Evolutionary conservation across 768 basidiomycete species (phyloP), one percentile per base, ranked within the genome.

Genomic region (Rhodotorula diobovata): DNA sequence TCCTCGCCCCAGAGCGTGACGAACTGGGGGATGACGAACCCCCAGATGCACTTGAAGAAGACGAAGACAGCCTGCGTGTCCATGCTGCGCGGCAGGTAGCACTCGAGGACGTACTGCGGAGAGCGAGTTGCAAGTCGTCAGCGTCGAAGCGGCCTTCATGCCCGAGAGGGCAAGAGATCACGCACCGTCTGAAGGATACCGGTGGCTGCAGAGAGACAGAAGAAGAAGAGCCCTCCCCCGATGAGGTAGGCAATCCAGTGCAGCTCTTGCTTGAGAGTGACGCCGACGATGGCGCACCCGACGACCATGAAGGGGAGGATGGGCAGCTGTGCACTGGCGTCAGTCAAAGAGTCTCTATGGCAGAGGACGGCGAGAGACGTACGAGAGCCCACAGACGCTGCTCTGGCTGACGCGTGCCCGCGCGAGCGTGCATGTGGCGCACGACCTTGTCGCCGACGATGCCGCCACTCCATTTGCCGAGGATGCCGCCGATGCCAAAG

Each of bases 1-100:
- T 67, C 63, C 10, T 32, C 43, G 20, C 63, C 77, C 73, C 72
- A 76, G 55, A 66, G 45, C 43, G 65, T 58, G 32, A 74, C 68
- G 45, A 74, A 70, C 55, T 67, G 66, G 28, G 68, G 68, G 48
- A 74, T 68, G 21, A 66, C 70, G 54, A 77, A 77, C 43, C 75
- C 77, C 75, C 75, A 77, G 39, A 77, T 76, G n/a, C 64, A 70
- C 60, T 76, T 77, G 68, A 67, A 77, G 63, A 77, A 76, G 39
- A 74, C 65, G 64, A 77, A 77, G 53, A 67, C 73, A 12, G 77
- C 77, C 54, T 74, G 66, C 25, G 72, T 75, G 53, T 77, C 75
- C 73, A 75, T 76, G 1, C 73, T 68, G 37, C 68, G 62, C 25
- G 66, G 39, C 45, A 77, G 30, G 59, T 72, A 77, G 32, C 64